Conservation (phyloP, 805 yeast species). For the Ogataea corticis region DNA sequence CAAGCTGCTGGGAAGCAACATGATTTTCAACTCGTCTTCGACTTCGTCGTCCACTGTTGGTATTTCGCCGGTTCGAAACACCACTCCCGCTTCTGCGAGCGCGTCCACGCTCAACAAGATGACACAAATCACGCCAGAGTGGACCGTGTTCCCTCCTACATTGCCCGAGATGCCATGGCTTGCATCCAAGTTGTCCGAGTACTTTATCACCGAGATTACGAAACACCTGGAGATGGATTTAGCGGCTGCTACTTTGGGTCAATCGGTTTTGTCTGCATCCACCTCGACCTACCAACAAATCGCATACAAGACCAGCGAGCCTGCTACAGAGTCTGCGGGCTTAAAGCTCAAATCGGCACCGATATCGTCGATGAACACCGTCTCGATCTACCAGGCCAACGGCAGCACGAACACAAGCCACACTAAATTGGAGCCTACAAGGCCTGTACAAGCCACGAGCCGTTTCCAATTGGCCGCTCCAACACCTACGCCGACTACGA, state of each 20-base stretch:
- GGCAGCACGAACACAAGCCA: conserved; percentile 1
- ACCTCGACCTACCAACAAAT: conserved; percentile 19
- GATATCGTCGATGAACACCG: conserved; percentile 13
- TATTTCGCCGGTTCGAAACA: conserved; percentile 4
- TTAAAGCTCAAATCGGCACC: conserved; percentile 14
- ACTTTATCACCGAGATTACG: conserved; percentile 13
- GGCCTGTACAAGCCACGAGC: not conserved
- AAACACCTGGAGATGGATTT: conserved; percentile 12
- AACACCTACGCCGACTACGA: not conserved
- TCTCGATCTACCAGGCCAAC: conserved; percentile 12
- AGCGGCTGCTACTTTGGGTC: conserved; percentile 10
- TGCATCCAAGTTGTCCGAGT: conserved; percentile 9
- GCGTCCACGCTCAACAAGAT: conserved; percentile 4
- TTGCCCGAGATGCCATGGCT: conserved; percentile 12
- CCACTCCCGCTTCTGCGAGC: not conserved
- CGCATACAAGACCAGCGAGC: not conserved
- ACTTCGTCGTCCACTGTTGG: conserved; percentile 13
- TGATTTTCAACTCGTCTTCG: conserved; percentile 10
- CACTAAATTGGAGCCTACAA: not conserved
- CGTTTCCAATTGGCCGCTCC: conserved; percentile 2
- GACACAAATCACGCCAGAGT: not conserved
- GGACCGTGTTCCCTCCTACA: not conserved
- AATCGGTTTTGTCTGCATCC: conserved; percentile 13
- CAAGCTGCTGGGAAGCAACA: conserved; percentile 10
- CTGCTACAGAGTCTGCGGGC: conserved; percentile 2